Evolutionary conservation across 371 early-diverging fungal species (phyloP).

Genomic region (Basidiobolus meristosporus): DNA sequence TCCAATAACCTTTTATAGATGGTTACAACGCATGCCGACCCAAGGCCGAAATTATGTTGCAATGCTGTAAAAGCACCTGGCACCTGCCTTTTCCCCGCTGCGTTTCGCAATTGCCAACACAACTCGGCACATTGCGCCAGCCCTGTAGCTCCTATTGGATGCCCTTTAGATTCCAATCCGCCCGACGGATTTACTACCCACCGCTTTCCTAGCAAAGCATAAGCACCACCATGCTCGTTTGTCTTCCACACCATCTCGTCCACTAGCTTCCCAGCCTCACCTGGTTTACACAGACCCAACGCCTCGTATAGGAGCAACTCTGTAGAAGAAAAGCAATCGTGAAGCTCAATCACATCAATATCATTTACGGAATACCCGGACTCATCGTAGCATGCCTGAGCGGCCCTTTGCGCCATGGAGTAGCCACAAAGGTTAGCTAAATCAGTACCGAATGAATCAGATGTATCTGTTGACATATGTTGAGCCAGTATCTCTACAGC

Average conservation of each 20-base stretch:
- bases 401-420: slow-evolving; percentile 52
- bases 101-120: slow-evolving; percentile 42
- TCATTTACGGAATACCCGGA: slow-evolving; percentile 37
- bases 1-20: no score
- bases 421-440: slow-evolving; percentile 49
- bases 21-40: no score
- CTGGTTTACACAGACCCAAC: slow-evolving; percentile 40
- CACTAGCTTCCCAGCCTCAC: slow-evolving; percentile 36
- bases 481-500: slow-evolving; percentile 53
- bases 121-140: slow-evolving; percentile 53
- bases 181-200: slow-evolving; percentile 64
- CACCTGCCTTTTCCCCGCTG: slow-evolving; percentile 58
- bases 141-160: slow-evolving; percentile 67
- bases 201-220: no score
- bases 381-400: slow-evolving; percentile 21
- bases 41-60: slow-evolving; percentile 66
- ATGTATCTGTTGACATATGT: slow-evolving; percentile 55
- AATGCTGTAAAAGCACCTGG: slow-evolving; percentile 39
- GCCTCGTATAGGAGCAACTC: slow-evolving; percentile 59
- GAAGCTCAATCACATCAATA: slow-evolving; percentile 54
- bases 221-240: slow-evolving; percentile 35
- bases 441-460: slow-evolving; percentile 23
- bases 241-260: slow-evolving; percentile 26
- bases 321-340: slow-evolving; percentile 71
- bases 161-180: slow-evolving; percentile 60